phyloP scores from a whole-genome alignment of 768 basidiomycete genomes.

The Pleurotus cornucopiae region DNA sequence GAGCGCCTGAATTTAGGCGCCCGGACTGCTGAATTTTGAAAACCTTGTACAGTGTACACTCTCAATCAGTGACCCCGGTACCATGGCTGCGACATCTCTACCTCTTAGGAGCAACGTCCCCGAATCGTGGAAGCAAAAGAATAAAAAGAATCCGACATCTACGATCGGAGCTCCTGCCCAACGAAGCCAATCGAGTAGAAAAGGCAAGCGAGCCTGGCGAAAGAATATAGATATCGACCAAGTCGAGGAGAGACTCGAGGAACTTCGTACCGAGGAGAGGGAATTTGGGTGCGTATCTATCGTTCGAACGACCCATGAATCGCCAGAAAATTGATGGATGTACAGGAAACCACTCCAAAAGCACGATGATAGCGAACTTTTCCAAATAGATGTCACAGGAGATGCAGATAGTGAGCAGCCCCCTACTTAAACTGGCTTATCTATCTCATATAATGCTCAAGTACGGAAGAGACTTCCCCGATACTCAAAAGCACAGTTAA shows the following conservation, averaged over 20 bases:
- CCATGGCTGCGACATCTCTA: background rate
- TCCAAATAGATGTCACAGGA: conserved; percentile 76
- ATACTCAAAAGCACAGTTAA: conserved; percentile 50
- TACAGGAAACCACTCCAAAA: conserved; percentile 59
- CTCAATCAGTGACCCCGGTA: too few relatives aligned
- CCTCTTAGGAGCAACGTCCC: background rate
- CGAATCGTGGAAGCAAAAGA: background rate
- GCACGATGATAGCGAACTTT: conserved; percentile 69
- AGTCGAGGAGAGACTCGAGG: conserved; percentile 40
- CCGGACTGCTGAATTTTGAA: too few relatives aligned
- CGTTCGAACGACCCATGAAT: background rate
- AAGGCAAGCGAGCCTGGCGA: conserved; percentile 91
- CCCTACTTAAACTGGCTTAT: background rate
- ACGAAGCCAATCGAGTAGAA: conserved; percentile 68
- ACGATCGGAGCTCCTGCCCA: conserved; percentile 55
- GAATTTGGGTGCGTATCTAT: conserved; percentile 7
- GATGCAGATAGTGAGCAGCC: conserved; percentile 60
- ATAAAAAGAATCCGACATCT: conserved; percentile 21
- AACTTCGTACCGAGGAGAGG: conserved; percentile 28
- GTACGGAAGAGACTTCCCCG: conserved; percentile 58
- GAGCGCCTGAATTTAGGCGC: too few relatives aligned
- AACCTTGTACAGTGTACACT: too few relatives aligned
- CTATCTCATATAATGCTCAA: conserved; percentile 19
- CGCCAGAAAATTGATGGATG: background rate
- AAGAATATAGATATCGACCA: conserved; percentile 87